Evolutionary conservation across 352 stramenopile genomes (phyloP).

Genomic region (Phytophthora cryptogea): DNA sequence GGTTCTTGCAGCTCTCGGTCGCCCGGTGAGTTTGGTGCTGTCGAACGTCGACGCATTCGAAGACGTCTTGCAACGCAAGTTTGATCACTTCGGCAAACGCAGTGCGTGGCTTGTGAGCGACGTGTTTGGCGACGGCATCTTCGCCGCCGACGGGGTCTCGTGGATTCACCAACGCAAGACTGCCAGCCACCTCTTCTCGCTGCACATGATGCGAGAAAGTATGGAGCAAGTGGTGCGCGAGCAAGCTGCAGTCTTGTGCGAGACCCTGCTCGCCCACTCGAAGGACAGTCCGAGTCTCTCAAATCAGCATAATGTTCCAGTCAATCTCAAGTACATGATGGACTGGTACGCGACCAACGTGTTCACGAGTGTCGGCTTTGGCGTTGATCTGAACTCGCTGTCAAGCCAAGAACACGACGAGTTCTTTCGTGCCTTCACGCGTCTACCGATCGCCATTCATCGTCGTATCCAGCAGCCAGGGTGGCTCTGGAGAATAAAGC

Average conservation of each 20-base stretch:
- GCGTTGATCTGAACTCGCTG: slow-evolving; percentile 47
- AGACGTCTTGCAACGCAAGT: slow-evolving; percentile 66
- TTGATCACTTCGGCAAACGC: slow-evolving; percentile 80
- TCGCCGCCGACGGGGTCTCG: slow-evolving; percentile 58
- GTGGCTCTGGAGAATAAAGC: slow-evolving; percentile 53
- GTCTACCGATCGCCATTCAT: slow-evolving; percentile 33
- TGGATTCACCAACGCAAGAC: slow-evolving; percentile 80
- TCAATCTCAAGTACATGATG: slow-evolving; percentile 50
- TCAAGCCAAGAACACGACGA: slow-evolving; percentile 31
- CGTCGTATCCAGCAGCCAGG: slow-evolving; percentile 55
- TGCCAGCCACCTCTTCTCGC: slow-evolving; percentile 88
- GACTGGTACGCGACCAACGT: slow-evolving; percentile 63
- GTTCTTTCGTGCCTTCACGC: slow-evolving; percentile 41
- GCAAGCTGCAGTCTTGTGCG: slow-evolving; percentile 39
- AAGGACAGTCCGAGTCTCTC: not conserved
- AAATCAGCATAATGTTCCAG: slow-evolving; percentile 2
- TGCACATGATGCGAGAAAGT: slow-evolving; percentile 55
- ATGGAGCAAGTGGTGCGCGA: slow-evolving; percentile 51
- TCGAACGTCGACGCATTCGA: slow-evolving; percentile 45
- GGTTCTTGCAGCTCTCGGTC: slow-evolving; percentile 44
- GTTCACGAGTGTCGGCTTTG: slow-evolving; percentile 76
- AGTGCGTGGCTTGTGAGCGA: slow-evolving; percentile 42
- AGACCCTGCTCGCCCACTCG: slow-evolving; percentile 27
- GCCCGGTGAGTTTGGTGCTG: slow-evolving; percentile 45
- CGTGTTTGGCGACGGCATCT: slow-evolving; percentile 75